phyloP scores from a whole-genome alignment of 768 basidiomycete species.

The Chiua virens region DNA sequence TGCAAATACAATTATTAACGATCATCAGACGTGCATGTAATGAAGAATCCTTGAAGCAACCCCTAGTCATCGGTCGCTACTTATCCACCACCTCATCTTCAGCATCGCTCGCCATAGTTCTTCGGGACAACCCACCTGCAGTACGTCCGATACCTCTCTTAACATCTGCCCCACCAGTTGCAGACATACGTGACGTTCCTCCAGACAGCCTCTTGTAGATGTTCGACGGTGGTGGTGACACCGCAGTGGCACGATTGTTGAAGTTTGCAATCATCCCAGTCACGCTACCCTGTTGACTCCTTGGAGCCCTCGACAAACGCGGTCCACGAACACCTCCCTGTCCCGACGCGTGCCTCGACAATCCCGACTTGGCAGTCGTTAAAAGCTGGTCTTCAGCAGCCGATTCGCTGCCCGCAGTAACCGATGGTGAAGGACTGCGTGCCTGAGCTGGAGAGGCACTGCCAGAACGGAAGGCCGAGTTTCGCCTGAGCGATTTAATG shows the following conservation, averaged over 20 bases:
- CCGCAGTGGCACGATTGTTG: constrained; percentile 46
- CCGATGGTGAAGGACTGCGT: constrained; percentile 45
- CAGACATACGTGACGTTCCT: constrained; percentile 16
- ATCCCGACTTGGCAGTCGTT: constrained; percentile 30
- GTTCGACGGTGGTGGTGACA: constrained; percentile 39
- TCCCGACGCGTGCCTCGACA: constrained; percentile 50
- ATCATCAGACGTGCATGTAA: not conserved
- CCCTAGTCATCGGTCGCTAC: not conserved
- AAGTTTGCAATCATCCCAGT: constrained; percentile 57
- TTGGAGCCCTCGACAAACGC: constrained; percentile 47
- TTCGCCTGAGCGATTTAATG: constrained; percentile 38
- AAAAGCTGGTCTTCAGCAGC: constrained; percentile 36
- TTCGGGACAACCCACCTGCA: constrained; percentile 57
- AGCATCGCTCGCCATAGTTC: constrained; percentile 83
- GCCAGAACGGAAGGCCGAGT: constrained; percentile 33
- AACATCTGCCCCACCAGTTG: constrained; percentile 6
- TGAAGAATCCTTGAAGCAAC: too few species aligned
- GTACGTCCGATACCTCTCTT: constrained; percentile 46
- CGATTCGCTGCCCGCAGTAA: constrained; percentile 25
- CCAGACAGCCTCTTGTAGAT: constrained; percentile 49
- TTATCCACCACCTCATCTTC: constrained; percentile 66
- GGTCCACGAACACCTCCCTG: constrained; percentile 47
- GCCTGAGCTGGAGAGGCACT: constrained; percentile 35
- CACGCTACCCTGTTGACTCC: constrained; percentile 45
- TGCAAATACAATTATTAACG: not conserved